Percentiles rank a stretch among this genome's conserved stretches.
These are phyloP conservation scores for Pseudogymnoascus sp. DNA, from an alignment of 2,329 filamentous ascomycete species.

Conservation along the genomic window DNA sequence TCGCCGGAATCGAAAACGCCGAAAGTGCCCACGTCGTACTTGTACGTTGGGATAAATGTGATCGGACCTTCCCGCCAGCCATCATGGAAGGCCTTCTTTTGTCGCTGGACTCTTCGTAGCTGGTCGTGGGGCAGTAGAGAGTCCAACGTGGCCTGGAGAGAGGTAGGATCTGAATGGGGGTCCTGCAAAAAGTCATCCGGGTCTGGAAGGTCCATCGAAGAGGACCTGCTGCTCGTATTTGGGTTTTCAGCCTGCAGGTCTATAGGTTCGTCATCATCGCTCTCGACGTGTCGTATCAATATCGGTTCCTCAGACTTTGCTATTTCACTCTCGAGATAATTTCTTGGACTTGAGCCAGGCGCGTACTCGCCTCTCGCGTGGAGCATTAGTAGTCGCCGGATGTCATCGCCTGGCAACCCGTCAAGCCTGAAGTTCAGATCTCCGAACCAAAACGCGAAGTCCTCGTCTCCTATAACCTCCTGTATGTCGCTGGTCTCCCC, in stretches of 20 bases:
- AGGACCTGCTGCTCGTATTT: slow-evolving; percentile 23
- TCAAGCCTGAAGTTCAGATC: slow-evolving; percentile 93
- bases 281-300: slow-evolving; percentile 34
- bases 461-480: slow-evolving; percentile 75
- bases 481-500: slow-evolving; percentile 59
- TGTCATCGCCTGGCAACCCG: slow-evolving; percentile 81
- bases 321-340: slow-evolving; percentile 29
- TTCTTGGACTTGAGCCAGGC: slow-evolving; percentile 35
- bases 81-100: slow-evolving; percentile 76
- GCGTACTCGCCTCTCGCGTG: slow-evolving; percentile 76
- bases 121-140: slow-evolving; percentile 89
- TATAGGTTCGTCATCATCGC: slow-evolving; percentile 39
- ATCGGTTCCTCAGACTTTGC: slow-evolving; percentile 44
- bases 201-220: slow-evolving; percentile 44
- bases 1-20: slow-evolving; percentile 92
- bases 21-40: slow-evolving; percentile 92
- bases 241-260: slow-evolving; percentile 22
- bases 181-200: slow-evolving; percentile 62
- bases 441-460: slow-evolving; percentile 93
- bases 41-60: slow-evolving; percentile 88
- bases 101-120: slow-evolving; percentile 63
- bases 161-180: slow-evolving; percentile 70
- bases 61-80: slow-evolving; percentile 89
- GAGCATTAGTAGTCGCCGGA: slow-evolving; percentile 72
- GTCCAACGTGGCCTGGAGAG: slow-evolving; percentile 78